A percentile compares a stretch with the other conserved stretches of the same genome.
Evolutionary conservation across 192 early-diverging fungal species (phyloP).

Genomic region (Spizellomyces punctatus): DNA sequence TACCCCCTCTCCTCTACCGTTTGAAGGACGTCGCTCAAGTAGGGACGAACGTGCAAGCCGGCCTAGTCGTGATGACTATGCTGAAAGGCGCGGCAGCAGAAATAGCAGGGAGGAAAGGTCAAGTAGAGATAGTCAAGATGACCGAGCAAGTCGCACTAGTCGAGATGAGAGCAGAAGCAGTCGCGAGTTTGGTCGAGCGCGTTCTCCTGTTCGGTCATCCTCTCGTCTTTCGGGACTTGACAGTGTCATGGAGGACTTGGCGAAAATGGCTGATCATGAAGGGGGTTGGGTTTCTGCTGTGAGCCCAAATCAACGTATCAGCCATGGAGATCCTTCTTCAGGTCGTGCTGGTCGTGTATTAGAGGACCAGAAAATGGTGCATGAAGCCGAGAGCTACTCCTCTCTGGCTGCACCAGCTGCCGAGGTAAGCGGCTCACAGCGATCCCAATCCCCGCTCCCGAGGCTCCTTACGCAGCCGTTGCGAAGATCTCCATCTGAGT

Average conservation of each 20-base stretch:
- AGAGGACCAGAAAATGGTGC: background rate
- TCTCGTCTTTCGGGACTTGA: conserved; percentile 21
- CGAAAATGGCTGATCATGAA: conserved; percentile 10
- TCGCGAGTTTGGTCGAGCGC: background rate
- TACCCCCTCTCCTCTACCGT: background rate
- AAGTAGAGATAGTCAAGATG: background rate
- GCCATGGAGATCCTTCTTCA: no score
- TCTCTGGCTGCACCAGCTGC: conserved; percentile 9
- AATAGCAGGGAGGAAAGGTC: background rate
- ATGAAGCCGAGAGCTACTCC: background rate
- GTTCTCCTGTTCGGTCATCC: background rate
- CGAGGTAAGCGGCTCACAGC: background rate
- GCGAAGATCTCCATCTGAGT: no score
- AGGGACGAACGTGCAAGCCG: conserved; percentile 12
- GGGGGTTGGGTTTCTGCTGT: background rate
- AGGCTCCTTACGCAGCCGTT: no score
- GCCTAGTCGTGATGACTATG: conserved; percentile 20
- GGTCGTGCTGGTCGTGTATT: no score
- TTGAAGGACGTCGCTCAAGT: background rate
- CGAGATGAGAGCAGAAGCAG: background rate
- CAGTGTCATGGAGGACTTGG: conserved; percentile 29
- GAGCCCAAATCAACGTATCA: no score
- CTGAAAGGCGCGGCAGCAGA: background rate
- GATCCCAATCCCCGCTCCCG: no score
- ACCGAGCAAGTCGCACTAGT: conserved; percentile 10